Percentiles rank a stretch among this genome's conserved stretches.
Conservation (phyloP, 2,329 filamentous ascomycete genomes). For the Aspergillus fijiensis region DNA sequence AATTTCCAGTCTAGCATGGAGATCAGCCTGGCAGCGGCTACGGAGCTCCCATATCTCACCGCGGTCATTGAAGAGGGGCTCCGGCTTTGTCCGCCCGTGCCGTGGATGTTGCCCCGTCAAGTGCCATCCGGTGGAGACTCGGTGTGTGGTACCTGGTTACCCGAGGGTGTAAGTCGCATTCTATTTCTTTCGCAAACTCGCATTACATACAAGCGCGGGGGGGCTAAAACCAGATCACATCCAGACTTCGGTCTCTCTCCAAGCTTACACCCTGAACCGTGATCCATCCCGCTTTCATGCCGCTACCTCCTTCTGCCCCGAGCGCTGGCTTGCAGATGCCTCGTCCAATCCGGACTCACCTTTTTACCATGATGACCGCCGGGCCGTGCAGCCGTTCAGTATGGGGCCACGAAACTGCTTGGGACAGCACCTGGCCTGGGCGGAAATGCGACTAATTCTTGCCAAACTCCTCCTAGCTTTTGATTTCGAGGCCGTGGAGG, state of each 20-base stretch:
- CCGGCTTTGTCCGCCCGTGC: no score
- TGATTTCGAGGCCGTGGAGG: constrained; percentile 1
- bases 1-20: background rate
- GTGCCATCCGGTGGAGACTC: no score
- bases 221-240: background rate
- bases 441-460: constrained; percentile 54
- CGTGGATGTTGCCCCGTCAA: no score
- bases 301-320: background rate
- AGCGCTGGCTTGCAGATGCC: constrained; percentile 7
- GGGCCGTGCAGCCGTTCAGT: constrained; percentile 56
- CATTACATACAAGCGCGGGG: no score
- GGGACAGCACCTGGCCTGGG: constrained; percentile 77
- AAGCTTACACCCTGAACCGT: constrained; percentile 8
- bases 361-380: constrained; percentile 7
- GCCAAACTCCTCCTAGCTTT: background rate
- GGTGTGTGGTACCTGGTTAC: no score
- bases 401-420: constrained; percentile 72
- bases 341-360: background rate
- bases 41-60: background rate
- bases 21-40: constrained; percentile 9
- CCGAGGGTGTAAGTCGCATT: background rate
- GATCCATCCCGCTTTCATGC: constrained; percentile 1
- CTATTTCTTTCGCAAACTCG: background rate
- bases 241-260: constrained; percentile 4
- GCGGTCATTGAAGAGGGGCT: no score